A percentile compares a stretch with the other conserved stretches of the same genome.
phyloP scores from a whole-genome alignment of 345 rosid species.

The Rhizophora mangle region DNA sequence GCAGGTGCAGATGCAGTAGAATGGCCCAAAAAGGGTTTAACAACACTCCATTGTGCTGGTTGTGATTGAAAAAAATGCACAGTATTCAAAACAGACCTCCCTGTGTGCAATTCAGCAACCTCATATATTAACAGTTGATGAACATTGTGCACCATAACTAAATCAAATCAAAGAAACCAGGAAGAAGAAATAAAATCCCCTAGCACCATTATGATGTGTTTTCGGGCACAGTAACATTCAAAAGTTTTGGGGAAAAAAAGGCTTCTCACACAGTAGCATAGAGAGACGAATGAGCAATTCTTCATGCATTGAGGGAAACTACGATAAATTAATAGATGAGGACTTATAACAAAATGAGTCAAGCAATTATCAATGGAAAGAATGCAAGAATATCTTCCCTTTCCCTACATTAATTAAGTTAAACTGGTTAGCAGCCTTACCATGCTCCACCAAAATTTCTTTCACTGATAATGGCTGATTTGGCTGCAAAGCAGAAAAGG shows the following conservation, averaged over 20 bases:
- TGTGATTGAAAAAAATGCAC: conserved; percentile 35
- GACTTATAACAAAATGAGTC: not conserved
- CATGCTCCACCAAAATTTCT: conserved; percentile 25
- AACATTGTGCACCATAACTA: not conserved
- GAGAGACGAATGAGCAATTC: too few relatives aligned
- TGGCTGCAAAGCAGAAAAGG: conserved; percentile 32
- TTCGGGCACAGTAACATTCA: too few relatives aligned
- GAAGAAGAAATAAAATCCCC: not conserved
- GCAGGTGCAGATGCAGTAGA: conserved; percentile 44
- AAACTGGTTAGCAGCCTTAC: conserved; percentile 27
- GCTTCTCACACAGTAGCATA: too few relatives aligned
- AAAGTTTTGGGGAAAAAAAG: too few relatives aligned
- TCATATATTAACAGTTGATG: not conserved
- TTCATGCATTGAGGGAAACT: too few relatives aligned
- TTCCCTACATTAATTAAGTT: not conserved
- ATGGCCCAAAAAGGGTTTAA: conserved; percentile 37
- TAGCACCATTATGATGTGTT: too few relatives aligned
- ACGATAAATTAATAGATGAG: too few relatives aligned
- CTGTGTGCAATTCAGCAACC: conserved; percentile 36
- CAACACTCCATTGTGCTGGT: conserved; percentile 28
- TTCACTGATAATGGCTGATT: conserved; percentile 20
- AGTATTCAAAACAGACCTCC: conserved; percentile 41
- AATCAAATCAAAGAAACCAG: not conserved
- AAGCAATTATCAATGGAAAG: not conserved
- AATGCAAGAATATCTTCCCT: not conserved